A percentile compares a stretch with the other conserved stretches of the same genome.
These are phyloP conservation scores for Cercospora sojina DNA, from an alignment of 2,329 filamentous ascomycete genomes.

Conservation along the genomic window DNA sequence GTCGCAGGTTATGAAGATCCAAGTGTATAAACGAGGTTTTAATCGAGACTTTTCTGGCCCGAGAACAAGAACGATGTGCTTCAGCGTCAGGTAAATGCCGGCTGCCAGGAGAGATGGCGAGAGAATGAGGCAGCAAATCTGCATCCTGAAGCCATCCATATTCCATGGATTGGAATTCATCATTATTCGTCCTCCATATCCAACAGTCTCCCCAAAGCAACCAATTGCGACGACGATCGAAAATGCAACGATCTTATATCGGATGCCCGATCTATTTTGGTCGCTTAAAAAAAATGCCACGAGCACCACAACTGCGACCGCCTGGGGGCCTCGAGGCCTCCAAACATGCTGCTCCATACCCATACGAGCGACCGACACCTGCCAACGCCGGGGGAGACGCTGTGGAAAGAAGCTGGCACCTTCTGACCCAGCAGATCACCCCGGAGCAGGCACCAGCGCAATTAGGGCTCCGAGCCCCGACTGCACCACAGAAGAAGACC, in stretches of 20 bases:
- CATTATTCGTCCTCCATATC: conserved; percentile 46
- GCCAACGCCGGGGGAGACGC: too few relatives aligned
- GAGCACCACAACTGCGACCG: too few relatives aligned
- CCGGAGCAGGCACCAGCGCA: too few relatives aligned
- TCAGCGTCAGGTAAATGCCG: conserved; percentile 50
- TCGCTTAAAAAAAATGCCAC: too few relatives aligned
- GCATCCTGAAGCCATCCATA: conserved; percentile 44
- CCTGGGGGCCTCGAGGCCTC: too few relatives aligned
- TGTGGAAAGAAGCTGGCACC: too few relatives aligned
- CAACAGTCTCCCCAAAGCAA: conserved; percentile 44
- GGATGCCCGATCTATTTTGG: too few relatives aligned
- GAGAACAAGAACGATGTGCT: conserved; percentile 48
- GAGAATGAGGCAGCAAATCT: conserved; percentile 47
- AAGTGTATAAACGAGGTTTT: conserved; percentile 48
- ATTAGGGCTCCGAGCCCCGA: too few relatives aligned
- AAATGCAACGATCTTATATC: conserved; percentile 42
- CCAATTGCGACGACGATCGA: conserved; percentile 43
- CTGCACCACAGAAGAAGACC: too few relatives aligned
- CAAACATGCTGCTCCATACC: too few relatives aligned
- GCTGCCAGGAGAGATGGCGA: conserved; percentile 48
- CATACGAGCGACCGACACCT: too few relatives aligned
- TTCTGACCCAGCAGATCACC: too few relatives aligned
- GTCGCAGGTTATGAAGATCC: conserved; percentile 54
- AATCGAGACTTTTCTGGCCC: conserved; percentile 45
- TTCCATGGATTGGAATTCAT: conserved; percentile 46